These are phyloP conservation scores for Botryotinia convoluta DNA, from an alignment of 2,329 filamentous ascomycete genomes.

Conservation along the genomic window DNA sequence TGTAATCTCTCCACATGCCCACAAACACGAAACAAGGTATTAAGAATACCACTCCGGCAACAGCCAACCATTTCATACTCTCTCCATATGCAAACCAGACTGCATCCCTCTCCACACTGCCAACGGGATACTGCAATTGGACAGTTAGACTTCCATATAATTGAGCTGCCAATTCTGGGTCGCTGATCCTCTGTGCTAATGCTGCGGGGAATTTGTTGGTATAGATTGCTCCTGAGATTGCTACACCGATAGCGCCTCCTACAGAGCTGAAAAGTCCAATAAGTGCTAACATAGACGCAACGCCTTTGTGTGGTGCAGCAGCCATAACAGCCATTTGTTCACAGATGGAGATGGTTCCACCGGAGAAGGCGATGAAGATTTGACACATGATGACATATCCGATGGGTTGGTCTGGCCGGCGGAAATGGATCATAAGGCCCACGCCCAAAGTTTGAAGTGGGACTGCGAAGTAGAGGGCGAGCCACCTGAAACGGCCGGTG, in stretches of 20 bases:
- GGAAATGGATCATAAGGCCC: constrained; percentile 58
- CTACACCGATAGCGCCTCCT: constrained; percentile 57
- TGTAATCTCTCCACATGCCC: constrained; percentile 48
- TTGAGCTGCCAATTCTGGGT: constrained; percentile 27
- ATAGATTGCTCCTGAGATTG: constrained; percentile 65
- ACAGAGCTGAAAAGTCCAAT: constrained; percentile 59
- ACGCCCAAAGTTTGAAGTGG: constrained; percentile 47
- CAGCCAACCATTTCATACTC: constrained; percentile 47
- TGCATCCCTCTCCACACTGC: constrained; percentile 50
- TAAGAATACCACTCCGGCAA: constrained; percentile 42
- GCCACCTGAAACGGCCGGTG: constrained; percentile 33
- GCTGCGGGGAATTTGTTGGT: constrained; percentile 50
- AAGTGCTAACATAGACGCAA: constrained; percentile 60
- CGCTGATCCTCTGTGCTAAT: constrained; percentile 44
- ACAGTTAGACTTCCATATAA: constrained; percentile 52
- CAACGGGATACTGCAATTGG: constrained; percentile 53
- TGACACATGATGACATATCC: constrained; percentile 58
- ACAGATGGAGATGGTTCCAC: constrained; percentile 55
- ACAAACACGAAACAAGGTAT: constrained; percentile 44
- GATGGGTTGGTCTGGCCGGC: constrained; percentile 49
- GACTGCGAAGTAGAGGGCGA: constrained; percentile 26
- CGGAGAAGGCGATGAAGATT: constrained; percentile 57
- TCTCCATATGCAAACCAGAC: constrained; percentile 61
- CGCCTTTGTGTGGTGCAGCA: constrained; percentile 57
- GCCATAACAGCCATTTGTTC: constrained; percentile 61